Conservation (phyloP, 2,329 filamentous ascomycete genomes). For the Knufia fluminis region DNA sequence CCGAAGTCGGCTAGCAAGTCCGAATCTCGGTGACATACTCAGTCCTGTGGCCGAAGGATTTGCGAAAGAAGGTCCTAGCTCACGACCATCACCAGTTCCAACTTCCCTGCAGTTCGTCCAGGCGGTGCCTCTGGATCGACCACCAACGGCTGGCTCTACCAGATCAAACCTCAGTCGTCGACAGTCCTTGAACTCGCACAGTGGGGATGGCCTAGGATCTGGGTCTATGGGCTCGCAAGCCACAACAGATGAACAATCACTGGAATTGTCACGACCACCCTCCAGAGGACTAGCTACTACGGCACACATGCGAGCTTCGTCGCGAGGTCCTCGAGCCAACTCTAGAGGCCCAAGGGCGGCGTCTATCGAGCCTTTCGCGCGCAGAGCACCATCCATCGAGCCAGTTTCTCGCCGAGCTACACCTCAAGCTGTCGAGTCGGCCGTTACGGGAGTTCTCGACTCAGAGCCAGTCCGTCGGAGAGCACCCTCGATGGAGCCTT, state of each 20-base stretch:
- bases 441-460: not conserved
- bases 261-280: not conserved
- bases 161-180: not conserved
- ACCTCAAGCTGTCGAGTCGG: not conserved
- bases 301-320: conserved; percentile 7
- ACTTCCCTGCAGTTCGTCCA: not conserved
- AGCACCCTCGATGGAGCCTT: conserved; percentile 6
- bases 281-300: conserved; percentile 2
- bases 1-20: conserved; percentile 7
- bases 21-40: conserved; percentile 5
- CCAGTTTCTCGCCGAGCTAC: not conserved
- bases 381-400: not conserved
- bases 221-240: conserved; percentile 1
- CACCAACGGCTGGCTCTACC: not conserved
- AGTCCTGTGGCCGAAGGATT: conserved; percentile 8
- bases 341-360: conserved; percentile 1
- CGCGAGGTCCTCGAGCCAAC: not conserved
- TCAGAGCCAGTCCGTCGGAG: conserved; percentile 1
- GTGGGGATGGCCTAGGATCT: not conserved
- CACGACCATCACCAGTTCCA: not conserved
- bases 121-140: not conserved
- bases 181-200: not conserved
- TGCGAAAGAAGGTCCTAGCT: conserved; percentile 5
- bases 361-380: not conserved
- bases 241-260: not conserved